phyloP scores from a whole-genome alignment of 164 flowering plant genomes.

The Tinospora cordifolia region DNA sequence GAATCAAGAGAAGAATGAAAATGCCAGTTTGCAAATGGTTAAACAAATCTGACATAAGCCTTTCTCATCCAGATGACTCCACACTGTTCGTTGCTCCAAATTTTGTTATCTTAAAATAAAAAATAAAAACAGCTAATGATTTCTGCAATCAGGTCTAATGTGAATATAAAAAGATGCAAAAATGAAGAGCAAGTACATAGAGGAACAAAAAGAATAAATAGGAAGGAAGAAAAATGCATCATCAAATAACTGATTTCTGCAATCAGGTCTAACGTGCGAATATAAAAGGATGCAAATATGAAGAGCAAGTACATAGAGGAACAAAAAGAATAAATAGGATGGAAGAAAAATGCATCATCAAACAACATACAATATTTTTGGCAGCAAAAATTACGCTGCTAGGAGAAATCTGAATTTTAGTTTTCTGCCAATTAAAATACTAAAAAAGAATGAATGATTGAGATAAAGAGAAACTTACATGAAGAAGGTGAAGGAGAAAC shows the following conservation, averaged over 20 bases:
- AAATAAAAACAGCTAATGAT: too few relatives aligned
- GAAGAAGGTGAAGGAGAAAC: conserved; percentile 36
- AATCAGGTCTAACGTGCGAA: too few relatives aligned
- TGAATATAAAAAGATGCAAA: too few relatives aligned
- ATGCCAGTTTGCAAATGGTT: neutral
- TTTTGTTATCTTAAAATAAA: too few relatives aligned
- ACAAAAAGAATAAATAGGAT: too few relatives aligned
- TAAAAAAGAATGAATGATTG: neutral
- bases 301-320: too few relatives aligned
- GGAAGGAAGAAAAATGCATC: too few relatives aligned
- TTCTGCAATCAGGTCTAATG: too few relatives aligned
- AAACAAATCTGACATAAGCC: neutral
- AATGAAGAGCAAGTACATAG: too few relatives aligned
- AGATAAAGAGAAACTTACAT: conserved; percentile 38
- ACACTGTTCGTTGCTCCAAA: neutral
- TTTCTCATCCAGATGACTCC: neutral
- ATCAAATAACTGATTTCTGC: neutral
- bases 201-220: too few relatives aligned
- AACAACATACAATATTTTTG: neutral
- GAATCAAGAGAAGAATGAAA: neutral
- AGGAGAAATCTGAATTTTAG: neutral
- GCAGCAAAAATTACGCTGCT: neutral
- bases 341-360: neutral
- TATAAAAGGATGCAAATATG: too few relatives aligned
- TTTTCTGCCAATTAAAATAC: neutral